Percentiles rank a stretch among this genome's conserved stretches.
Conservation (phyloP, 164 flowering plant genomes). For the Magnolia changhungtana region DNA sequence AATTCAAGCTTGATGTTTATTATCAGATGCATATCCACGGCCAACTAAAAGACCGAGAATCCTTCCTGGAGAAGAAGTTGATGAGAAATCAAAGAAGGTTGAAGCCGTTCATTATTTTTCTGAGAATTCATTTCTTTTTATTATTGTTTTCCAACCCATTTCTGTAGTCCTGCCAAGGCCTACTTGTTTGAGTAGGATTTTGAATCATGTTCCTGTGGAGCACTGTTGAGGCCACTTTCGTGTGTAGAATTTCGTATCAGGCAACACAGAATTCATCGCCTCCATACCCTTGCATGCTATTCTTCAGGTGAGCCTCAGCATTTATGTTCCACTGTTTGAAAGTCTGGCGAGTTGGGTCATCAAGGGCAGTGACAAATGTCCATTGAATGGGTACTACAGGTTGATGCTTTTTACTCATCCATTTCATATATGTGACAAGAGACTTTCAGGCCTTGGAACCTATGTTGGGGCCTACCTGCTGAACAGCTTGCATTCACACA, state of each 20-base stretch:
- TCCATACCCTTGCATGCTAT: neutral
- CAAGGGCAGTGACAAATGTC: neutral
- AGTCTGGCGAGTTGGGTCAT: neutral
- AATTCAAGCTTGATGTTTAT: neutral
- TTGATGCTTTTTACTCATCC: neutral
- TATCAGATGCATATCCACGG: constrained; percentile 52
- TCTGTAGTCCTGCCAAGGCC: neutral
- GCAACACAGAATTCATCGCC: too few relatives aligned
- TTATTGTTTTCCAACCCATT: neutral
- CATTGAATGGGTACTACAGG: neutral
- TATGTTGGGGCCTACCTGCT: neutral
- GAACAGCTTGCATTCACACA: neutral
- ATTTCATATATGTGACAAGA: too few relatives aligned
- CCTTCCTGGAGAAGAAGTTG: constrained; percentile 50
- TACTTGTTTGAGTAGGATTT: neutral
- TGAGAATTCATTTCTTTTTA: neutral
- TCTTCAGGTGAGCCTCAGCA: neutral
- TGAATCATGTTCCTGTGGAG: neutral
- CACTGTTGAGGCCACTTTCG: neutral
- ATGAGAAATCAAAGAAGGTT: constrained; percentile 87
- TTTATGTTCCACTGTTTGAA: neutral
- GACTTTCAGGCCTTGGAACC: neutral
- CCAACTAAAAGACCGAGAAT: constrained; percentile 77
- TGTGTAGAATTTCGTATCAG: too few relatives aligned
- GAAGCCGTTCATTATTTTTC: neutral